Percentiles rank a stretch among this genome's conserved stretches.
Evolutionary conservation across 306 rosid genomes (phyloP).

Genomic region (Cicer cuneatum): DNA sequence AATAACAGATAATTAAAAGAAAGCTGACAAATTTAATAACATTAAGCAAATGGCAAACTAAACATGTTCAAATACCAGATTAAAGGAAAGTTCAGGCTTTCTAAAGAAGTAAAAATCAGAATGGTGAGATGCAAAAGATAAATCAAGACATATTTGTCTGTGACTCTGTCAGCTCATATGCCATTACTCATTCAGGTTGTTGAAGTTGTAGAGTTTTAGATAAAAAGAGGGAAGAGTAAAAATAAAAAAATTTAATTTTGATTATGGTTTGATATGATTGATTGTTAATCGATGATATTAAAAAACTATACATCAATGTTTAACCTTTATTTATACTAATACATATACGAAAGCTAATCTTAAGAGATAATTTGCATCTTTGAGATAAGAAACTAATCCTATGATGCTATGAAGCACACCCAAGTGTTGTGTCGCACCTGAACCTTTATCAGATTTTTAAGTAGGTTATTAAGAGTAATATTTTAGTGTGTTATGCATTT

Average conservation of each 20-base stretch:
- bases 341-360: not conserved
- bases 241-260: not conserved
- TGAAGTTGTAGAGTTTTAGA: not conserved
- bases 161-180: slow-evolving; percentile 4
- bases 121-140: slow-evolving; percentile 12
- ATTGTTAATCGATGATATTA: not conserved
- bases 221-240: not conserved
- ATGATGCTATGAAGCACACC: not conserved
- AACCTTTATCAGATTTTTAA: not conserved
- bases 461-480: slow-evolving; percentile 11
- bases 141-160: slow-evolving; percentile 32
- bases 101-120: slow-evolving; percentile 15
- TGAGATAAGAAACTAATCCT: not conserved
- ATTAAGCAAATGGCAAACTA: slow-evolving; percentile 26
- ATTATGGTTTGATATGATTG: slow-evolving; percentile 8
- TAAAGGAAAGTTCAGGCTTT: not conserved
- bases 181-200: not conserved
- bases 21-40: not conserved
- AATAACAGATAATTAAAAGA: slow-evolving; percentile 38
- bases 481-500: not conserved
- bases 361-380: not conserved
- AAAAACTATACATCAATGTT: not conserved
- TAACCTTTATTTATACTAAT: not conserved
- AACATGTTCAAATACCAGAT: slow-evolving; percentile 3
- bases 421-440: slow-evolving; percentile 8